These are phyloP conservation scores for Eucalyptus rudis DNA, from an alignment of 345 rosid genomes.

Conservation along the genomic window DNA sequence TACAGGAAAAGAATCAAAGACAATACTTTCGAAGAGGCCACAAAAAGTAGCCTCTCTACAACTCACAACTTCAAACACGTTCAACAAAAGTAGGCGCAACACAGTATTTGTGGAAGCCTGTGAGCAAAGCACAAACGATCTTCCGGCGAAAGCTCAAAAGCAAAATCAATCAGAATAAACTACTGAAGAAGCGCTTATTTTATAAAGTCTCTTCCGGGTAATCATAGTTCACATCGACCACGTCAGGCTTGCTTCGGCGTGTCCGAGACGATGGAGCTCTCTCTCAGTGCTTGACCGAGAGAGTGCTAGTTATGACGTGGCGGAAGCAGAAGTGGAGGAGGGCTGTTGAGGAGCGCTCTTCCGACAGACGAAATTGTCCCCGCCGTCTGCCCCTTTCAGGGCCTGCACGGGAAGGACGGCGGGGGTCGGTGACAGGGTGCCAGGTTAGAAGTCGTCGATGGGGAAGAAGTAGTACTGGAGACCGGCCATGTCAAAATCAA, in stretches of 20 bases:
- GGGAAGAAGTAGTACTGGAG: conserved; percentile 8
- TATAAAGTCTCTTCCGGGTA: not conserved
- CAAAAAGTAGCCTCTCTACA: not conserved
- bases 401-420: not conserved
- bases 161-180: not conserved
- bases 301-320: not conserved
- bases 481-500: not conserved
- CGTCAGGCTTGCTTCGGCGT: not conserved
- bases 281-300: not conserved
- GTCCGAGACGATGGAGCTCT: not conserved
- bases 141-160: not conserved
- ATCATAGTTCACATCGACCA: not conserved
- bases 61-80: not conserved
- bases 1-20: not conserved
- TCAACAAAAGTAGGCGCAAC: not conserved
- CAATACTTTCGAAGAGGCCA: not conserved
- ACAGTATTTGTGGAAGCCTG: not conserved
- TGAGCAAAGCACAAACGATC: not conserved
- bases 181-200: not conserved
- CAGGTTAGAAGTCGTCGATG: conserved; percentile 2
- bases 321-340: not conserved
- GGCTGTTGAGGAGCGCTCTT: not conserved
- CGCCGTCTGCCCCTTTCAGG: not conserved
- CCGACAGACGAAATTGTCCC: not conserved
- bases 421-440: not conserved